Evolutionary conservation across 2,329 filamentous ascomycete species (phyloP).

Genomic region (Hypoxylon sp.): DNA sequence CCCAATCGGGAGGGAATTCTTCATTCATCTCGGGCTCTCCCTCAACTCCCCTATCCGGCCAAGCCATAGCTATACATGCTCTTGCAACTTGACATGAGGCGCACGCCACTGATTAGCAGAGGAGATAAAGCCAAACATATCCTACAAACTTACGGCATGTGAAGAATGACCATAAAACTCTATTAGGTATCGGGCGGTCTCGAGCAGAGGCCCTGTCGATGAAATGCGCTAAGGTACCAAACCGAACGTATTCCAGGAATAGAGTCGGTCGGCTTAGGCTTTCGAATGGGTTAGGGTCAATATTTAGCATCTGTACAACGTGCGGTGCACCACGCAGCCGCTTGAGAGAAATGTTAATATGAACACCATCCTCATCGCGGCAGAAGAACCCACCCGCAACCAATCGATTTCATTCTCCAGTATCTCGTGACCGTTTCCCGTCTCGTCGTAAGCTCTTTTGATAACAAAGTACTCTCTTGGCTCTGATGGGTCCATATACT

Average conservation of each 20-base stretch:
- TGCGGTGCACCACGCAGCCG: slow-evolving; percentile 1
- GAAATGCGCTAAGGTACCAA: not conserved
- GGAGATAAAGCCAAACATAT: not conserved
- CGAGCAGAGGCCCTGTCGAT: not conserved
- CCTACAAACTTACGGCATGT: not conserved
- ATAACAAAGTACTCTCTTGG: not conserved
- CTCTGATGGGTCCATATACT: not conserved
- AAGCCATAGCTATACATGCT: slow-evolving; percentile 3
- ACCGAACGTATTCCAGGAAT: not conserved
- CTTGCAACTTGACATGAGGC: not conserved
- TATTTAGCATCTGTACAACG: not conserved
- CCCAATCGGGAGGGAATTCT: not conserved
- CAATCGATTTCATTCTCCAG: not conserved
- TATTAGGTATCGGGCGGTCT: not conserved
- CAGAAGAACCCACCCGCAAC: not conserved
- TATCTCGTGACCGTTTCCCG: not conserved
- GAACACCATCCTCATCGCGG: not conserved
- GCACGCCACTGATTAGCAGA: not conserved
- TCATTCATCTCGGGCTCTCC: not conserved
- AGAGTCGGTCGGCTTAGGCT: not conserved
- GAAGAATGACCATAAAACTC: not conserved
- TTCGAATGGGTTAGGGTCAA: not conserved
- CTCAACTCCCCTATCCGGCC: not conserved
- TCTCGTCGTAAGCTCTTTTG: not conserved
- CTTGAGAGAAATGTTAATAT: not conserved